These are phyloP conservation scores for Rhododendron griersonianum DNA, from an alignment of 148 eudicot genomes.

Conservation along the genomic window DNA sequence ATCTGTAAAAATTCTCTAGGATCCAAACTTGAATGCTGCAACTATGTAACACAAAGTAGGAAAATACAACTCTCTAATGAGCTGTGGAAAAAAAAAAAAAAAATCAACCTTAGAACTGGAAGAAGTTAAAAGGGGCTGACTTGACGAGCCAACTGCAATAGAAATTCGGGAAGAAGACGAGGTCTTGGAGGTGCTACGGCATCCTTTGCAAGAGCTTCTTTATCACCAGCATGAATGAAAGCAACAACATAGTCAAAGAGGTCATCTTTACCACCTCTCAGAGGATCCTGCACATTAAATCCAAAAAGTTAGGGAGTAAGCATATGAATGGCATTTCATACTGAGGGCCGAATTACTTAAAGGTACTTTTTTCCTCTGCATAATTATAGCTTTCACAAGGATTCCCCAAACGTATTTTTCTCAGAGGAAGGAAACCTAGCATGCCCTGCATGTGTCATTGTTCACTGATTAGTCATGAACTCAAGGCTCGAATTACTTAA, in stretches of 20 bases:
- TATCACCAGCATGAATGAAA: slow-evolving; percentile 60
- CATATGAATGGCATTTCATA: not conserved
- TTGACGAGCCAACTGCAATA: slow-evolving; percentile 57
- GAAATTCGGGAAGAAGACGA: slow-evolving; percentile 75
- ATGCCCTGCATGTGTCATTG: not conserved
- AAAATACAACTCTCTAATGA: not conserved
- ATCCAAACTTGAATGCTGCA: not conserved
- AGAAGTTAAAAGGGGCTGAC: slow-evolving; percentile 77
- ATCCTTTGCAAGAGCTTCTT: slow-evolving; percentile 77
- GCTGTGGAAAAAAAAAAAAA: not conserved
- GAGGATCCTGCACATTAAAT: slow-evolving; percentile 58
- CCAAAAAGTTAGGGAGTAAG: not conserved
- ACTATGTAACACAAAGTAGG: not conserved
- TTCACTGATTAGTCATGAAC: not conserved
- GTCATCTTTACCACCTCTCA: slow-evolving; percentile 89
- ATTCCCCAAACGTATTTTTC: not conserved
- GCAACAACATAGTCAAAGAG: slow-evolving; percentile 61
- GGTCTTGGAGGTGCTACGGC: slow-evolving; percentile 67
- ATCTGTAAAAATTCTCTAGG: not conserved
- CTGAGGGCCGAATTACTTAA: no score
- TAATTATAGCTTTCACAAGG: not conserved
- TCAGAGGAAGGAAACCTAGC: not conserved
- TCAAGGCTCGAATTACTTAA: not conserved
- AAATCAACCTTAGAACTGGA: not conserved
- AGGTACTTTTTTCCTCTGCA: no score